Evolutionary conservation across 352 stramenopile genomes (phyloP).

Genomic region (Chloridella minuta): DNA sequence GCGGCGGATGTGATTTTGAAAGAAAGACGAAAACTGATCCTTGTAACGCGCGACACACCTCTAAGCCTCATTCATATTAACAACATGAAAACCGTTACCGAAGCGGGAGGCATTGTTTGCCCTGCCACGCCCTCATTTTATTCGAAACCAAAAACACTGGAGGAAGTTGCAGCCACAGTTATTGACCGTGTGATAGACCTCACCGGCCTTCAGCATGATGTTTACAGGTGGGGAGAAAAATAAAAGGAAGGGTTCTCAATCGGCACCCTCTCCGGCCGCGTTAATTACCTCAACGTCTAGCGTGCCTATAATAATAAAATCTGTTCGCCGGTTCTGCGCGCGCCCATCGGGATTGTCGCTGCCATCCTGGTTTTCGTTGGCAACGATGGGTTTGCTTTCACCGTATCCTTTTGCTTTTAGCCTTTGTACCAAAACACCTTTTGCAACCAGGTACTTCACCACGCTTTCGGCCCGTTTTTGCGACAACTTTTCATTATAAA

Average conservation of each 20-base stretch:
- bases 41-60: not conserved
- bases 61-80: not conserved
- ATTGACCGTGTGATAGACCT: not conserved
- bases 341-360: not conserved
- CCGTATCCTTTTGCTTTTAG: not conserved
- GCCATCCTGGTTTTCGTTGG: not conserved
- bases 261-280: not conserved
- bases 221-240: not conserved
- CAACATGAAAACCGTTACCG: not conserved
- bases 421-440: not conserved
- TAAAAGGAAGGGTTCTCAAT: too few relatives aligned
- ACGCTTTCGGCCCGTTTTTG: not conserved
- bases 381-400: not conserved
- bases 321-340: not conserved
- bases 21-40: not conserved
- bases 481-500: not conserved
- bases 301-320: not conserved
- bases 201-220: not conserved
- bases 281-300: not conserved
- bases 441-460: not conserved
- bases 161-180: not conserved
- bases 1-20: not conserved
- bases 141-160: not conserved
- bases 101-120: not conserved
- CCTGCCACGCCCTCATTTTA: not conserved